These are phyloP conservation scores for Phenoliferia sp. DNA, from an alignment of 1,284 basidiomycete genomes.

Conservation along the genomic window DNA sequence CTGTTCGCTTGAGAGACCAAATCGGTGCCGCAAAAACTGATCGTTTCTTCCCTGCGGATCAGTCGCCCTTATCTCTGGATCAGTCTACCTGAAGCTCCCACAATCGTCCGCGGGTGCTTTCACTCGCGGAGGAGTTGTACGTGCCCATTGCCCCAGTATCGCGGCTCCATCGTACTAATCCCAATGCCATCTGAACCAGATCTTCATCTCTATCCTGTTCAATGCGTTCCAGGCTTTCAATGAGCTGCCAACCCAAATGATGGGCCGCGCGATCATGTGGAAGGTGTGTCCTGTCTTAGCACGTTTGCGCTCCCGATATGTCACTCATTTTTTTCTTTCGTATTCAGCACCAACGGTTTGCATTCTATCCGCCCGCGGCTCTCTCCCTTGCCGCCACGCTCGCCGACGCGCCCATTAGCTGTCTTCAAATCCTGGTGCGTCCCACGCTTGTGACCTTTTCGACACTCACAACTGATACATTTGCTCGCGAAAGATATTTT, in stretches of 20 bases:
- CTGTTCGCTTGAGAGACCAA: background rate
- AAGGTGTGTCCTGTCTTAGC: background rate
- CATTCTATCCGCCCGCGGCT: constrained; percentile 74
- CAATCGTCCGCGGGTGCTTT: constrained; percentile 72
- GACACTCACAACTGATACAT: background rate
- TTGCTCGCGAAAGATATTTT: constrained; percentile 43
- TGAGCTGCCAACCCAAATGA: constrained; percentile 50
- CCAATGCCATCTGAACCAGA: constrained; percentile 50
- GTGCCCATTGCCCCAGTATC: too few species aligned
- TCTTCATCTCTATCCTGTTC: constrained; percentile 57
- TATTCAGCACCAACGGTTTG: constrained; percentile 61
- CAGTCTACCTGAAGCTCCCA: constrained; percentile 53
- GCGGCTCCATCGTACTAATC: too few species aligned
- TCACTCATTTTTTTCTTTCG: background rate
- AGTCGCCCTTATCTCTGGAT: constrained; percentile 68
- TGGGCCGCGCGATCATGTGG: constrained; percentile 61
- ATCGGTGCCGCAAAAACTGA: background rate
- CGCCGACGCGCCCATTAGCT: constrained; percentile 50
- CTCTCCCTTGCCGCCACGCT: constrained; percentile 57
- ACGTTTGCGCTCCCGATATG: background rate
- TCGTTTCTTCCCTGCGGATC: constrained; percentile 12
- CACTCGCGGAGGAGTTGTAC: constrained; percentile 75
- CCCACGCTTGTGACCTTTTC: background rate
- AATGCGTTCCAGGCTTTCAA: constrained; percentile 65
- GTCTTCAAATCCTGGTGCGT: constrained; percentile 44